These are phyloP conservation scores for Fraxinus xanthoxyloides DNA, from an alignment of 305 asterid genomes.

Conservation along the genomic window DNA sequence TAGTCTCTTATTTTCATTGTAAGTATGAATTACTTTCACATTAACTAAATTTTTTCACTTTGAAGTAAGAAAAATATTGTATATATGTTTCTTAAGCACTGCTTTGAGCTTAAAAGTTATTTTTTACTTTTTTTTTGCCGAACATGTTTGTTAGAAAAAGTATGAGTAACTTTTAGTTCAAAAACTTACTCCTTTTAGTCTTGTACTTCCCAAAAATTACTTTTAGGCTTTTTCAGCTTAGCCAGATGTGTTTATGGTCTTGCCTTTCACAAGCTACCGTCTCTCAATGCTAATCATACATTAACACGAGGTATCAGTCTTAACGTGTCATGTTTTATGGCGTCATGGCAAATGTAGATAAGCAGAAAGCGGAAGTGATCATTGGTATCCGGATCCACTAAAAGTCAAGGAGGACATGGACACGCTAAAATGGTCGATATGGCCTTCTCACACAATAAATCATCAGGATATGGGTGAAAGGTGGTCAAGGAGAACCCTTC, in stretches of 20 bases:
- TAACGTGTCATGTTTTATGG: not conserved
- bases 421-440: not conserved
- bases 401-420: not conserved
- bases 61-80: not conserved
- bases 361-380: too few relatives aligned
- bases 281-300: not conserved
- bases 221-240: too few relatives aligned
- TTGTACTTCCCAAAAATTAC: too few relatives aligned
- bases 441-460: not conserved
- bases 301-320: not conserved
- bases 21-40: not conserved
- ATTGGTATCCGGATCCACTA: not conserved
- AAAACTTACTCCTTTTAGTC: not conserved
- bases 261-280: not conserved
- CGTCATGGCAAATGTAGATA: not conserved
- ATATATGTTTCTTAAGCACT: too few relatives aligned
- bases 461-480: not conserved
- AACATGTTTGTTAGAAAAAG: not conserved
- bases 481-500: constrained; percentile 12
- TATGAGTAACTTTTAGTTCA: not conserved
- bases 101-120: not conserved
- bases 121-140: not conserved
- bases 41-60: too few relatives aligned
- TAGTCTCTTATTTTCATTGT: too few relatives aligned
- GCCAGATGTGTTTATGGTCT: not conserved